Conservation (phyloP, 1,284 basidiomycete genomes). For the Wallemia hederae region DNA sequence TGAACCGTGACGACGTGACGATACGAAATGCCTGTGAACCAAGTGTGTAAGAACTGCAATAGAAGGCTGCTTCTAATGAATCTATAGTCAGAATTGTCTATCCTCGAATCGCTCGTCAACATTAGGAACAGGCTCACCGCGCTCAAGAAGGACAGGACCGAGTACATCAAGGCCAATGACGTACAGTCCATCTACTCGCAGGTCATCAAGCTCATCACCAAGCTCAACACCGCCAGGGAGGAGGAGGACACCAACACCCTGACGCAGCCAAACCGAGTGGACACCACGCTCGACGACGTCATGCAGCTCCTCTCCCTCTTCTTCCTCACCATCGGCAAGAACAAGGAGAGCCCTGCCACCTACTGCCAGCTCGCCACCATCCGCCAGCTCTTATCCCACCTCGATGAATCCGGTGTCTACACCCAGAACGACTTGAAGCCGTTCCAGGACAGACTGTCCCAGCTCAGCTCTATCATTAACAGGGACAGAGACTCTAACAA, state of each 20-base stretch:
- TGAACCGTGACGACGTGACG: neutral
- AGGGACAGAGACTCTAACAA: constrained; percentile 50
- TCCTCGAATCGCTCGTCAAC: constrained; percentile 81
- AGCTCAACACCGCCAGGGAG: constrained; percentile 69
- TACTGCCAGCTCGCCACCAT: constrained; percentile 84
- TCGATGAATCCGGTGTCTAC: constrained; percentile 78
- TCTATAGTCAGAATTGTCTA: constrained; percentile 37
- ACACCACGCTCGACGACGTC: constrained; percentile 73
- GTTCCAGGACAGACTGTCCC: constrained; percentile 45
- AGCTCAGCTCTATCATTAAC: constrained; percentile 53
- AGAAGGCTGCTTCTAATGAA: constrained; percentile 10
- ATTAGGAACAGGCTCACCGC: constrained; percentile 49
- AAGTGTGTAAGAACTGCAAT: neutral
- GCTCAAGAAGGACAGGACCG: constrained; percentile 23
- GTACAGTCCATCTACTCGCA: constrained; percentile 3
- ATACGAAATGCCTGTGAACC: neutral
- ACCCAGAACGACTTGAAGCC: constrained; percentile 64
- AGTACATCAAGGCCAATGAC: constrained; percentile 18
- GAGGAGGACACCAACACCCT: constrained; percentile 25
- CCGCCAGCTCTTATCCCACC: constrained; percentile 68
- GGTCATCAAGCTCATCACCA: constrained; percentile 28
- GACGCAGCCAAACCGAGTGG: constrained; percentile 56
- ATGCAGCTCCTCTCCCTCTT: constrained; percentile 72
- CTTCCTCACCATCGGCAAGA: constrained; percentile 79
- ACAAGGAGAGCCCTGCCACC: constrained; percentile 63